These are phyloP conservation scores for Paragyromitra xinjiangensis DNA, from an alignment of 495 filamentous ascomycete genomes.

Conservation along the genomic window DNA sequence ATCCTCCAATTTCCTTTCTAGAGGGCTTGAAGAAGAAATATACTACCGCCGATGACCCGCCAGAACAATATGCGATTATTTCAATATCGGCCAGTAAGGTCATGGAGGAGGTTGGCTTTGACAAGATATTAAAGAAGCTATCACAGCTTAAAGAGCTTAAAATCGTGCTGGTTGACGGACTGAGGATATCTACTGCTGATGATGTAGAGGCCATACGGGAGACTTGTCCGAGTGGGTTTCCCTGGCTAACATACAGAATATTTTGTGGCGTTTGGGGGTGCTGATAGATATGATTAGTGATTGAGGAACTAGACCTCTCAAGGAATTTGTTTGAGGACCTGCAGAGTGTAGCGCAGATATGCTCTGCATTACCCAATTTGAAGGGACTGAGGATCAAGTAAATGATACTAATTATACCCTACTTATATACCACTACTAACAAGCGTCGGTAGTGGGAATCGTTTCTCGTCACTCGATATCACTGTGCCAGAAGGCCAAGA, in stretches of 20 bases:
- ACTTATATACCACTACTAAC: slow-evolving; percentile 19
- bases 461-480: slow-evolving; percentile 67
- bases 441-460: slow-evolving; percentile 71
- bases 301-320: slow-evolving; percentile 85
- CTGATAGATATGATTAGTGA: slow-evolving; percentile 62
- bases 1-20: slow-evolving; percentile 74
- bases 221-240: slow-evolving; percentile 63
- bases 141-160: slow-evolving; percentile 78
- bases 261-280: not conserved
- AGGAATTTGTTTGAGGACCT: slow-evolving; percentile 79
- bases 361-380: slow-evolving; percentile 69
- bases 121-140: slow-evolving; percentile 83
- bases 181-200: slow-evolving; percentile 66
- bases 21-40: slow-evolving; percentile 86
- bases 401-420: slow-evolving; percentile 47
- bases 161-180: slow-evolving; percentile 81
- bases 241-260: too few species aligned
- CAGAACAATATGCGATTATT: slow-evolving; percentile 60
- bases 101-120: slow-evolving; percentile 94
- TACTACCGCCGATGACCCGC: slow-evolving; percentile 65
- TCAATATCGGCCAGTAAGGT: slow-evolving; percentile 79
- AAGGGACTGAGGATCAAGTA: slow-evolving; percentile 76
- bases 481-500: slow-evolving; percentile 36
- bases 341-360: slow-evolving; percentile 73
- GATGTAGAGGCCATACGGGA: slow-evolving; percentile 60